phyloP scores from a whole-genome alignment of 2,329 filamentous ascomycete genomes.

The Ophiocordyceps camponoti-rufipedis region DNA sequence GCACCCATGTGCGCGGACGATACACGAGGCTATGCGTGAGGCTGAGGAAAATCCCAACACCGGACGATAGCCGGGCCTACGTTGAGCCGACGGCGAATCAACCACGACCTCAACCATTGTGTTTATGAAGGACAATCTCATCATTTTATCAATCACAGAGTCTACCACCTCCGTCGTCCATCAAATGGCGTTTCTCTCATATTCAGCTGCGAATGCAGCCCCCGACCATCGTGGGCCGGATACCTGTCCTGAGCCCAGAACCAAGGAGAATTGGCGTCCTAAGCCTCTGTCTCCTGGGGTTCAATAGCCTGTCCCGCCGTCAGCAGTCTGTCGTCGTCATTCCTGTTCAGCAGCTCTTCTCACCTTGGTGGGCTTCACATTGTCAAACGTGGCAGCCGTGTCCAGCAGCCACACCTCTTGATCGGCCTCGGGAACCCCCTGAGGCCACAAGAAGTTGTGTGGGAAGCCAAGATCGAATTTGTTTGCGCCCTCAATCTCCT shows the following conservation, averaged over 20 bases:
- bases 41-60: too few relatives aligned
- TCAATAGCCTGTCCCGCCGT: constrained; percentile 18
- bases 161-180: too few relatives aligned
- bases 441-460: constrained; percentile 33
- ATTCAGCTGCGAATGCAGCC: too few relatives aligned
- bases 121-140: too few relatives aligned
- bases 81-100: too few relatives aligned
- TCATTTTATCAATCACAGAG: too few relatives aligned
- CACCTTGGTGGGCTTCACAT: constrained; percentile 24
- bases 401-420: constrained; percentile 24
- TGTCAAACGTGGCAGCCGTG: constrained; percentile 31
- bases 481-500: constrained; percentile 43
- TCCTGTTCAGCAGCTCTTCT: background rate
- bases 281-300: constrained; percentile 21
- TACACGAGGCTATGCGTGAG: too few relatives aligned
- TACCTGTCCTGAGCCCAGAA: constrained; percentile 11
- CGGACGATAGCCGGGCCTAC: too few relatives aligned
- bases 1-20: too few relatives aligned
- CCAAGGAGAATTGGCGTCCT: constrained; percentile 18
- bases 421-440: constrained; percentile 16
- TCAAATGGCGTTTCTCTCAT: too few relatives aligned
- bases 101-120: too few relatives aligned
- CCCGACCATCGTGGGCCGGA: too few relatives aligned
- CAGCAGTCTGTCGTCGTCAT: background rate
- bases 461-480: constrained; percentile 53